Conservation (phyloP, 2,329 filamentous ascomycete species). For the Sporothrix brasiliensis region DNA sequence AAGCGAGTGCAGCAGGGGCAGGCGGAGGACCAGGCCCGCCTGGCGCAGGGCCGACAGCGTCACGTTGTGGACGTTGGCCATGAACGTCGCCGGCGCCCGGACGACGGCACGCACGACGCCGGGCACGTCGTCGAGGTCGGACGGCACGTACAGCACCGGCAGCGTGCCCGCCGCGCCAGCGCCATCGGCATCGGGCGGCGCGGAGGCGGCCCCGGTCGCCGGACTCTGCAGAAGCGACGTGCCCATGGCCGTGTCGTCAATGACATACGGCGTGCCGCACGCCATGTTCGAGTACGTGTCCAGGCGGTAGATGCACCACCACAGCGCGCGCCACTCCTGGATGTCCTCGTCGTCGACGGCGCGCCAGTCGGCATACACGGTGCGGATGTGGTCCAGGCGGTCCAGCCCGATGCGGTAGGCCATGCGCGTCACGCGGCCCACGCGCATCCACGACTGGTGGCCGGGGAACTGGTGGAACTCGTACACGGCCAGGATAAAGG, state of each 20-base stretch:
- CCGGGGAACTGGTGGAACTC: conserved; percentile 19
- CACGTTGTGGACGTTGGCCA: not conserved
- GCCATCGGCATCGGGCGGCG: no score
- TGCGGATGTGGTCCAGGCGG: conserved; percentile 11
- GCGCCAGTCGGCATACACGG: conserved; percentile 2
- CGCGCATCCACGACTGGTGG: conserved; percentile 14
- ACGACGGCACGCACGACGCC: not conserved
- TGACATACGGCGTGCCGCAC: conserved; percentile 15
- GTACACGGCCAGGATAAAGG: not conserved
- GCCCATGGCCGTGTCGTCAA: not conserved
- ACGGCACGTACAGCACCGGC: conserved; percentile 5
- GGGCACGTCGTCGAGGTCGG: not conserved
- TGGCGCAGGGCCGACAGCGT: conserved; percentile 12
- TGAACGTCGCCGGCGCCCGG: not conserved
- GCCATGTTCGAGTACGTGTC: conserved; percentile 5
- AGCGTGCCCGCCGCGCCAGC: not conserved
- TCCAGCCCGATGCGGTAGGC: conserved; percentile 17
- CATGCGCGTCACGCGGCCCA: conserved; percentile 18
- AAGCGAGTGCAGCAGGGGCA: not conserved
- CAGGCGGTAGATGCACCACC: conserved; percentile 23
- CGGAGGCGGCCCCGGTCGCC: not conserved
- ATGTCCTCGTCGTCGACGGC: not conserved
- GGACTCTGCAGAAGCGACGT: not conserved
- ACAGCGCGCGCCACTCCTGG: conserved; percentile 6
- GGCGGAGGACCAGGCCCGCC: not conserved